Evolutionary conservation across 257 asterid genomes (phyloP), one percentile per base, ranked within the genome.

Genomic region (Cynanchum wilfordii): DNA sequence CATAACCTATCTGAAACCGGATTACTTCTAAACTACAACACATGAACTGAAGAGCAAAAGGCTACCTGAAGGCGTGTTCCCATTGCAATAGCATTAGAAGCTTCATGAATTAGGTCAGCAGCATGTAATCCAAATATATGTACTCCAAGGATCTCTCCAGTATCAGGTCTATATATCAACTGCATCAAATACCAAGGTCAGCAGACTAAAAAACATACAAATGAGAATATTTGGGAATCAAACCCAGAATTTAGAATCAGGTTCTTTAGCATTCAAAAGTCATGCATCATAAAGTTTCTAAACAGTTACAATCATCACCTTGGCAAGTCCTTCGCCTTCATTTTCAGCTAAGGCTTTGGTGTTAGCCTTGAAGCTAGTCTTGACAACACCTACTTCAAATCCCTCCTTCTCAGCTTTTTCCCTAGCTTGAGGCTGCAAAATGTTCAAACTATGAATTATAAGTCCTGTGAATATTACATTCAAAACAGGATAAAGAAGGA

Each of bases 51-150:
- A 75, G 72, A 63, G 73, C 77, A 67, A 49, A 66, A 59, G 44
- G 44, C 5, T 84, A 91, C 97, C 97, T 91, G 97, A 75, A 91
- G 76, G 70, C 83, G 88, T 64, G 95, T 89, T 69, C 97, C 97
- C 93, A 91, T 29, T 72, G 96, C 95, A 76, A 91, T 91, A 66
- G 97, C 95, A 76, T 91, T 91, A 64, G 97, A 91, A 47, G 96
- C 96, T 85, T 91, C 97, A 66, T 91, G 97, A 68, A 91, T 91
- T 79, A 91, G 97, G 86, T 91, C 97, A 65, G 97, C 97, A 24
- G 97, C 97, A 77, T 91, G 97, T 89, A 89, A 50, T 58, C 97
- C 97, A 82, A 91, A 89, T 71, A 91, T 89, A 76, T 91, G 97
- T 78, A 91, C 97, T 78, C 97, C 97, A 36, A 91, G 95, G 80